A percentile compares a stretch with the other conserved stretches of the same genome.
Evolutionary conservation across 306 rosid genomes (phyloP).

Genomic region (Cajanus cajan): DNA sequence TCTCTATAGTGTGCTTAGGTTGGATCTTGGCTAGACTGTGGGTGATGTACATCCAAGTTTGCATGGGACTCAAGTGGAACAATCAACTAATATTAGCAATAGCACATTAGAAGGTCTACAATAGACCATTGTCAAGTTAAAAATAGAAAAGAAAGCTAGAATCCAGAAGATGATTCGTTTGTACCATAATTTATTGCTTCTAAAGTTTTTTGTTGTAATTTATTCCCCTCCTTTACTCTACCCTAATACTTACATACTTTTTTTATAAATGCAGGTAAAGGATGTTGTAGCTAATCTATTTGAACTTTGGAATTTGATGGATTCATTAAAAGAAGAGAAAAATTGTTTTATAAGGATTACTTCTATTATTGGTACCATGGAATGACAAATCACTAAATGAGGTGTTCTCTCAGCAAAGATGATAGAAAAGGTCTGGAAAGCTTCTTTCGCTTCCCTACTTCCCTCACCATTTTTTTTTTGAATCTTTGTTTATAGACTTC

Average conservation of each 20-base stretch:
- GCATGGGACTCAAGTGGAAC: slow-evolving; percentile 64
- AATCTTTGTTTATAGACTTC: not conserved
- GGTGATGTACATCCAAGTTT: slow-evolving; percentile 93
- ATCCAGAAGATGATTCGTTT: slow-evolving; percentile 58
- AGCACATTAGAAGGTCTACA: slow-evolving; percentile 91
- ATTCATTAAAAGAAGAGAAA: slow-evolving; percentile 80
- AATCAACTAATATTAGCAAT: slow-evolving; percentile 79
- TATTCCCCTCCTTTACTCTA: not conserved
- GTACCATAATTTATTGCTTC: not conserved
- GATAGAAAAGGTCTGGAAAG: slow-evolving; percentile 67
- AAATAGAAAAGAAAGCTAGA: slow-evolving; percentile 71
- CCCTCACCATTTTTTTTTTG: not conserved
- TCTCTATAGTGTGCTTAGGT: slow-evolving; percentile 80
- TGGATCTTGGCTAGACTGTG: slow-evolving; percentile 83
- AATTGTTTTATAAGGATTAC: slow-evolving; percentile 57
- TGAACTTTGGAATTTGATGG: slow-evolving; percentile 99
- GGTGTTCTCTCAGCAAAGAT: slow-evolving; percentile 73
- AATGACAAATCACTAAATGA: slow-evolving; percentile 60
- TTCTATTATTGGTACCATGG: slow-evolving; percentile 53
- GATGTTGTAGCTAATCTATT: slow-evolving; percentile 59
- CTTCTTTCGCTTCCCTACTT: slow-evolving; percentile 2
- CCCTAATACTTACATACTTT: not conserved
- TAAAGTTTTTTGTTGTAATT: slow-evolving; percentile 7
- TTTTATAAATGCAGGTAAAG: slow-evolving; percentile 67
- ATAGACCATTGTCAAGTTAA: slow-evolving; percentile 64